phyloP scores from a whole-genome alignment of 75 land plant species.

The Pseudotsuga menziesii region DNA sequence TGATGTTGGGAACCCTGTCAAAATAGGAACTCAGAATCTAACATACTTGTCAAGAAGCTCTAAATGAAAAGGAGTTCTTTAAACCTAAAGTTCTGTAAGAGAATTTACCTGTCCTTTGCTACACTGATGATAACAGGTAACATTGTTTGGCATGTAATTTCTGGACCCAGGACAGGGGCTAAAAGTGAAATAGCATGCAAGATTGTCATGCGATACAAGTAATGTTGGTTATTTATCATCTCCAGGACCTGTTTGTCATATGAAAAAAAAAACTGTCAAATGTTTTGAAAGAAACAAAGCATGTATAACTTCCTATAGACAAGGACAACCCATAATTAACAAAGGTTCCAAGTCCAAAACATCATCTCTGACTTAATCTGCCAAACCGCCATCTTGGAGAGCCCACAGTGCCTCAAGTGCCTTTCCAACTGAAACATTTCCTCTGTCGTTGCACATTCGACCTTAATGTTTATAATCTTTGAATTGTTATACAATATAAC shows the following conservation, averaged over 20 bases:
- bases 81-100: not conserved
- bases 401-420: not conserved
- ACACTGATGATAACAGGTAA: constrained; percentile 56
- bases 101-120: constrained; percentile 45
- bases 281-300: not conserved
- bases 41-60: not conserved
- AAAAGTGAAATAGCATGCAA: constrained; percentile 47
- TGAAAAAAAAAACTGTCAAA: not conserved
- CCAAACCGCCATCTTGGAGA: not conserved
- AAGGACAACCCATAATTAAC: not conserved
- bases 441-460: not conserved
- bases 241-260: constrained; percentile 32
- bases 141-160: constrained; percentile 51
- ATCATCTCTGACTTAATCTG: not conserved
- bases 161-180: constrained; percentile 58
- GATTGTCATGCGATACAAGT: constrained; percentile 60
- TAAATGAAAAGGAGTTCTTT: not conserved
- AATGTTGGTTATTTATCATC: constrained; percentile 55
- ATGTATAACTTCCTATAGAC: not conserved
- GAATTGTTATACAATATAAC: not conserved
- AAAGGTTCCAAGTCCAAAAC: not conserved
- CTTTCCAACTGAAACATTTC: not conserved
- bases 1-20: constrained; percentile 54
- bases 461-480: not conserved
- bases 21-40: constrained; percentile 3